Base-by-base conservation (phyloP, 208 protist genomes). In the Naegleria lovaniensis region DNA sequence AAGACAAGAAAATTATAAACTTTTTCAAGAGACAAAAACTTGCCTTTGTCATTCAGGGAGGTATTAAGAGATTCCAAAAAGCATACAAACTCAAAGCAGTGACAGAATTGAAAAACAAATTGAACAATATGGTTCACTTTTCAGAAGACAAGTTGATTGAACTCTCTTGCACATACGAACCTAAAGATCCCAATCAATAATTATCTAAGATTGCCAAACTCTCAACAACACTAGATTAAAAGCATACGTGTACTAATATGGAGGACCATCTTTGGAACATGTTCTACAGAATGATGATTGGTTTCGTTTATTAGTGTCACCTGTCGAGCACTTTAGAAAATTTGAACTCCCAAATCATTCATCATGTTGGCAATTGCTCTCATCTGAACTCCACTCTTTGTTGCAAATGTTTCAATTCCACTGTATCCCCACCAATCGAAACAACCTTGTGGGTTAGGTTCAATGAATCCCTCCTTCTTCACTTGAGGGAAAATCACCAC, bases 401-500 rank as follows among this genome's bases (percentile, higher is more conserved):
- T 19, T 5, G 87, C 87, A 85, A 38, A 91, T 0, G 13, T 91
- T 25, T 22, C 9, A 55, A 43, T 1, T 29, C 67, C 67, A 38
- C 25, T 75, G 90, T 92, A 93, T 7, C 90, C 92, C 90, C 88
- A 93, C 92, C 92, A 93, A 86, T 93, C 92, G 25, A 52, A 93
- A 92, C 92, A 93, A 19, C 90, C 92, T 19, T 93, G 88, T 36
- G 92, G 92, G 48, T 93, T 93, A 7, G 55, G 3, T 6, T 6
- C 11, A 29, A 29, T 15, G 5, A 67, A 40, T 22, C 38, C 51
- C 3, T 91, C 29, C 55, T 67, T 67, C 22, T 29, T 67, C 13
- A 52, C 33, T 91, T 94, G 93, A 36, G 93, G 93, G 86, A 93
- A 94, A 29, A 94, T 41, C 19, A 94, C 41, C 22, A 94, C 38